A percentile compares a stretch with the other conserved stretches of the same genome.
Evolutionary conservation across 2,329 filamentous ascomycete genomes (phyloP).

Genomic region (Colletotrichum tropicale): DNA sequence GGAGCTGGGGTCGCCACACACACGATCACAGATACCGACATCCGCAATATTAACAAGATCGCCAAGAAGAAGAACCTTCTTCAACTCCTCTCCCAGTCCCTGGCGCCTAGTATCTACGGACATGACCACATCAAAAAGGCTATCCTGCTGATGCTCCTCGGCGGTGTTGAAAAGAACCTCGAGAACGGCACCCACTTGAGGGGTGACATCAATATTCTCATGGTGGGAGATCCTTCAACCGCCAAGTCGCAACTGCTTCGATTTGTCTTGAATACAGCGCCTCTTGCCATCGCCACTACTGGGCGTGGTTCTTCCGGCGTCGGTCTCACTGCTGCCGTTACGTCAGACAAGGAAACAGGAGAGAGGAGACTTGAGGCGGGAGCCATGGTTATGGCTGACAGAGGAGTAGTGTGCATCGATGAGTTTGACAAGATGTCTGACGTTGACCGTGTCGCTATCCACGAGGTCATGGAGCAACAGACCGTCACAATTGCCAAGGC

Average conservation of each 20-base stretch:
- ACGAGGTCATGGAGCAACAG: constrained; percentile 99
- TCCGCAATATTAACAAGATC: constrained; percentile 98
- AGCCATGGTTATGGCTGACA: constrained; percentile 97
- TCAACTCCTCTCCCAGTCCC: constrained; percentile 88
- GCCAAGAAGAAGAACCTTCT: constrained; percentile 94
- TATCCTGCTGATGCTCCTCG: constrained; percentile 91
- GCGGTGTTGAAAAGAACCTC: constrained; percentile 97
- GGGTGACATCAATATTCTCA: constrained; percentile 98
- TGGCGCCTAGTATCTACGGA: constrained; percentile 95
- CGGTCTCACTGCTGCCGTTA: constrained; percentile 95
- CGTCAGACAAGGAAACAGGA: constrained; percentile 95
- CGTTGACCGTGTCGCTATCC: constrained; percentile 95
- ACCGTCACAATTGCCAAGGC: constrained; percentile 99
- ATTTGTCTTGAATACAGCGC: constrained; percentile 96
- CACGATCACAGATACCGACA: constrained; percentile 93
- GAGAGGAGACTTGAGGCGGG: constrained; percentile 93
- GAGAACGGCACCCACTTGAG: constrained; percentile 97
- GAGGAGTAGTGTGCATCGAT: constrained; percentile 97
- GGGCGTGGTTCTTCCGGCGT: constrained; percentile 96
- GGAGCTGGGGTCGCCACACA: constrained; percentile 92
- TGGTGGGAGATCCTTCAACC: constrained; percentile 98
- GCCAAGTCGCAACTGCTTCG: constrained; percentile 98
- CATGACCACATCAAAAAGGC: constrained; percentile 99
- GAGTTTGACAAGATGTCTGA: constrained; percentile 99
- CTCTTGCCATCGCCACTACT: constrained; percentile 94